Evolutionary conservation across 306 rosid genomes (phyloP).

Genomic region (Calophaca sinica): DNA sequence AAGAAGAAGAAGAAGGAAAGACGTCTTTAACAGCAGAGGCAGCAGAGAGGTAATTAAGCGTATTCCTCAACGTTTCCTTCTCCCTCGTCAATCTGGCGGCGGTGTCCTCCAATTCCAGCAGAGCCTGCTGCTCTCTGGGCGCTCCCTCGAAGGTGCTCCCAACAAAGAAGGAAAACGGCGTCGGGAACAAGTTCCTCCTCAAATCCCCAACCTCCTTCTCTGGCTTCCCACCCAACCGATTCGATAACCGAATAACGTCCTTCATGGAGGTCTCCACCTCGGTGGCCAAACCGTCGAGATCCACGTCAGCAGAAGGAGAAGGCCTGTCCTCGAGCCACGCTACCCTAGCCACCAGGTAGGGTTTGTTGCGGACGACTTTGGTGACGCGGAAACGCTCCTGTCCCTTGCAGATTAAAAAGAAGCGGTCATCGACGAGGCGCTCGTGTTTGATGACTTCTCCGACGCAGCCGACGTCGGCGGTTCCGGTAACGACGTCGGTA

Average conservation of each 20-base stretch:
- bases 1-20: slow-evolving; percentile 70
- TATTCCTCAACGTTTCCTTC: slow-evolving; percentile 91
- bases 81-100: slow-evolving; percentile 82
- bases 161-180: slow-evolving; percentile 94
- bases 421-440: slow-evolving; percentile 92
- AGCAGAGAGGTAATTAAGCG: slow-evolving; percentile 92
- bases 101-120: slow-evolving; percentile 94
- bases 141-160: slow-evolving; percentile 99
- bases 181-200: slow-evolving; percentile 86
- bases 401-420: slow-evolving; percentile 93
- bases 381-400: slow-evolving; percentile 92
- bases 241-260: slow-evolving; percentile 91
- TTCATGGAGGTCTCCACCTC: slow-evolving; percentile 92
- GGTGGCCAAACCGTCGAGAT: slow-evolving; percentile 67
- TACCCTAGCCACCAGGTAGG: slow-evolving; percentile 90
- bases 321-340: slow-evolving; percentile 97
- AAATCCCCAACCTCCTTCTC: slow-evolving; percentile 96
- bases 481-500: slow-evolving; percentile 79
- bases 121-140: slow-evolving; percentile 95
- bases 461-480: slow-evolving; percentile 89
- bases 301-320: slow-evolving; percentile 70
- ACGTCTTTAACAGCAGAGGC: slow-evolving; percentile 98
- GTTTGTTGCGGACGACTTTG: slow-evolving; percentile 78
- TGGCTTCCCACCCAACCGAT: slow-evolving; percentile 86
- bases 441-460: slow-evolving; percentile 98